Conservation (phyloP, 495 filamentous ascomycete genomes). For the Aspergillus affinis region DNA sequence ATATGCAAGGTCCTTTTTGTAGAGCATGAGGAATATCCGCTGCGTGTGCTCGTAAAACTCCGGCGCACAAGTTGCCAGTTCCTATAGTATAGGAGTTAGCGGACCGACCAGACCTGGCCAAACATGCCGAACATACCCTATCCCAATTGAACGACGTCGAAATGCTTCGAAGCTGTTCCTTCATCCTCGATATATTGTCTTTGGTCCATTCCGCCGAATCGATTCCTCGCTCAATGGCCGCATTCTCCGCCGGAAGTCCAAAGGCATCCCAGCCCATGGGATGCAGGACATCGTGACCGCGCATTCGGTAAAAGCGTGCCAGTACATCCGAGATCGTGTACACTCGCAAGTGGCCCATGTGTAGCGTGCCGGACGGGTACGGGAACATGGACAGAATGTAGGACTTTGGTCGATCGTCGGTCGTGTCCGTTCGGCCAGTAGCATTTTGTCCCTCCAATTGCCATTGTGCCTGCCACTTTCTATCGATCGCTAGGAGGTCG, state of each 20-base stretch:
- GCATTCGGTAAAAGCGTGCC: conserved; percentile 73
- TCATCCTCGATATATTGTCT: conserved; percentile 79
- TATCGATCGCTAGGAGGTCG: conserved; percentile 64
- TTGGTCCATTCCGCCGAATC: conserved; percentile 78
- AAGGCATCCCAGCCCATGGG: conserved; percentile 97
- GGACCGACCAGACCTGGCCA: neutral
- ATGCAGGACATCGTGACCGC: conserved; percentile 72
- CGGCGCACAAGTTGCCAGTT: conserved; percentile 79
- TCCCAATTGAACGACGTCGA: conserved; percentile 82
- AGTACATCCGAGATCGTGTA: conserved; percentile 90
- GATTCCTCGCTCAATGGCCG: conserved; percentile 82
- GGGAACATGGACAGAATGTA: conserved; percentile 93
- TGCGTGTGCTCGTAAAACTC: conserved; percentile 89
- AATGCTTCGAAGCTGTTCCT: conserved; percentile 73
- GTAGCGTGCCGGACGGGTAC: conserved; percentile 86
- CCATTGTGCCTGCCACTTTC: conserved; percentile 72
- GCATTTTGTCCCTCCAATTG: conserved; percentile 25
- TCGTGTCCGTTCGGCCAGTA: neutral
- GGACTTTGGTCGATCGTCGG: conserved; percentile 48
- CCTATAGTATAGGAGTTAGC: conserved; percentile 49
- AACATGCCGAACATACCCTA: conserved; percentile 53
- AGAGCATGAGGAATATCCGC: conserved; percentile 73
- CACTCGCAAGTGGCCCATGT: conserved; percentile 84
- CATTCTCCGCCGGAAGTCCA: conserved; percentile 88
- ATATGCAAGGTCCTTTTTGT: conserved; percentile 72